phyloP scores from a whole-genome alignment of 2,329 filamentous ascomycete species.

The Tolypocladium pustulatum region DNA sequence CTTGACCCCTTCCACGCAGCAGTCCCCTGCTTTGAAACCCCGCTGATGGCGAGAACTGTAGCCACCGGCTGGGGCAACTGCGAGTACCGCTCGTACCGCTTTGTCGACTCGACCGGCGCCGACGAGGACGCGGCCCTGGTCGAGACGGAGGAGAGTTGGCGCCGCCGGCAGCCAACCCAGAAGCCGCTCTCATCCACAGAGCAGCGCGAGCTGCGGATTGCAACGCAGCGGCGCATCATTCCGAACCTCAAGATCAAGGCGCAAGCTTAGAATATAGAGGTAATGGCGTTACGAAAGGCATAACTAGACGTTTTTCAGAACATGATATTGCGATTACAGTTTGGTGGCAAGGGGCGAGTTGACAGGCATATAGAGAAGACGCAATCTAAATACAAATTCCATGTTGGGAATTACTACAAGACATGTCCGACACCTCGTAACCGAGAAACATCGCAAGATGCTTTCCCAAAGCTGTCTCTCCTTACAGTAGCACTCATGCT shows the following conservation, averaged over 20 bases:
- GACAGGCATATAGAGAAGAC: not conserved
- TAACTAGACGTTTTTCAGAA: not conserved
- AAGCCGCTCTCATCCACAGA: conserved; percentile 33
- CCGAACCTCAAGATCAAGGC: conserved; percentile 25
- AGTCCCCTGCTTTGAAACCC: not conserved
- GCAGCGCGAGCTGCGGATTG: conserved; percentile 30
- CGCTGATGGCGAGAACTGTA: conserved; percentile 14
- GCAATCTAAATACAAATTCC: not conserved
- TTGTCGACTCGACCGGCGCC: conserved; percentile 39
- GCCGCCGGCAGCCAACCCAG: conserved; percentile 28
- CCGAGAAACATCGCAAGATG: too few species aligned
- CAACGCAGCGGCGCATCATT: conserved; percentile 23
- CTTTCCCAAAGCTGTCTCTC: too few species aligned
- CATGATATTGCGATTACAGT: not conserved
- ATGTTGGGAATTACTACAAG: not conserved
- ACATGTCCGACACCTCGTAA: not conserved
- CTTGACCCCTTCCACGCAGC: not conserved
- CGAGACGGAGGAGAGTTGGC: conserved; percentile 40
- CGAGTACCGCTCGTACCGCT: conserved; percentile 59
- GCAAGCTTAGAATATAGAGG: not conserved
- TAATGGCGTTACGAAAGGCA: not conserved
- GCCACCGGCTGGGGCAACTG: conserved; percentile 68
- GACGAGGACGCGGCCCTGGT: conserved; percentile 36
- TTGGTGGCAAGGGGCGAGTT: not conserved
- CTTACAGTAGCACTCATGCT: not conserved